Base-by-base conservation (phyloP, 805 yeast species). In the Myxozyma neglecta region DNA sequence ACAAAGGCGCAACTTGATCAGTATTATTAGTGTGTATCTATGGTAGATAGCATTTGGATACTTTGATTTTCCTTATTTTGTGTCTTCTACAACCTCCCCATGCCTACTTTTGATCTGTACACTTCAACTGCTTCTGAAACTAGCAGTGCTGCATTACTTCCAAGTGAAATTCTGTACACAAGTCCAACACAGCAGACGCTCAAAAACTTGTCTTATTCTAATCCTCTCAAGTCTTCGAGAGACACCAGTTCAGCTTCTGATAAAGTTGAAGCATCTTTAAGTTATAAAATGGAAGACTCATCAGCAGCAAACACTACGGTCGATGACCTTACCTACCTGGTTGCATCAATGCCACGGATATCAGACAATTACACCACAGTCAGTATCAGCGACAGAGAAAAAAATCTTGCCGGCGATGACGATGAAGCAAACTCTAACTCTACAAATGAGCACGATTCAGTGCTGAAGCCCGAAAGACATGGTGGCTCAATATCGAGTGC, bases 301-400 rank as follows among this genome's bases (percentile, higher is more conserved):
- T 10, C 48, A 6, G 13, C 39, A 20, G 45, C 43, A 16, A 16
- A 1, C 2, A 46, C 52, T 1, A 36, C 52, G 13, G 52, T 46
- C 45, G 51, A 46, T 1, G 52, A 54, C 3, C 45, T 54, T 10
- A 47, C 54, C 40, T 40, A 47, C 29, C 37, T 46, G 57, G 52
- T 46, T 37, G 52, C 37, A 3, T 29, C 57, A n/a, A 47, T 54
- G 57, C 39, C 35, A 18, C 46, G 52, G 9, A 35, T 46, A n/a
- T 54, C 57, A 8, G 48, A 44, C 35, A 37, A 16, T 42, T 36
- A 16, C 4, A 36, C 32, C n/a, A 32, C 53, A 13, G 39, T 39
- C 46, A 37, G 48, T 48, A 35, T 16, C 10, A 42, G 40, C 20
- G 49, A 29, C 39, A 37, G 16, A 29, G 53, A 50, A 14, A 35